These are phyloP conservation scores for Bacterosira constricta DNA, from an alignment of 108 stramenopile species.

Conservation along the genomic window DNA sequence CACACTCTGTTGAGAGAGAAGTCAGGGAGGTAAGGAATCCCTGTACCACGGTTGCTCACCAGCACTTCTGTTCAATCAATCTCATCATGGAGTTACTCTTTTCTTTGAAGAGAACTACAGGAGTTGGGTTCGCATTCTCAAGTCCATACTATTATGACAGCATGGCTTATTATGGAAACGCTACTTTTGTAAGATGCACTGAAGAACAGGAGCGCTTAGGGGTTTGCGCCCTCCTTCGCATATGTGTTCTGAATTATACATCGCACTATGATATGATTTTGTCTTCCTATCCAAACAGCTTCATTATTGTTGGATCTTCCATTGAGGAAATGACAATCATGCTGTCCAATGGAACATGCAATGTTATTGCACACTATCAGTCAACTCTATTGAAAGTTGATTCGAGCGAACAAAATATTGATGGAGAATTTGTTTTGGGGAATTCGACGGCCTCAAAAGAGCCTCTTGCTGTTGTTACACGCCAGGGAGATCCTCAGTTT, in stretches of 20 bases:
- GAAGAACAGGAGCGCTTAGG: constrained; percentile 21
- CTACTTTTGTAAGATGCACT: constrained; percentile 39
- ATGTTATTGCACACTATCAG: constrained; percentile 13
- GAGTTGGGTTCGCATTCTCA: constrained; percentile 34
- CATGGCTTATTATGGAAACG: constrained; percentile 38
- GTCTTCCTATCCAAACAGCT: constrained; percentile 1
- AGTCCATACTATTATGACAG: constrained; percentile 52
- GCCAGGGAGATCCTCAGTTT: constrained; percentile 23
- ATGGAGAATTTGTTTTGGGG: constrained; percentile 2
- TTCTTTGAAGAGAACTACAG: background rate
- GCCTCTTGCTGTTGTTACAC: constrained; percentile 29
- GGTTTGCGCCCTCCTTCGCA: constrained; percentile 12
- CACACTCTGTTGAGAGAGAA: constrained; percentile 22
- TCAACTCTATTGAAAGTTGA: background rate
- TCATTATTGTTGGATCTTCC: background rate
- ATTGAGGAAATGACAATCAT: background rate
- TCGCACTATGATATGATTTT: constrained; percentile 1
- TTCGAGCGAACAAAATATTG: background rate
- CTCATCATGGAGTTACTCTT: background rate
- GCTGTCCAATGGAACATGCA: constrained; percentile 21
- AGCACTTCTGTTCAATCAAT: too few relatives aligned
- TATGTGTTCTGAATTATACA: constrained; percentile 20
- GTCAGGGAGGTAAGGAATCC: constrained; percentile 8
- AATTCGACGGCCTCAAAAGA: constrained; percentile 5
- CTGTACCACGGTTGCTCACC: too few relatives aligned